Conservation (phyloP, 2,329 filamentous ascomycete genomes). For the Aspergillus niger region DNA sequence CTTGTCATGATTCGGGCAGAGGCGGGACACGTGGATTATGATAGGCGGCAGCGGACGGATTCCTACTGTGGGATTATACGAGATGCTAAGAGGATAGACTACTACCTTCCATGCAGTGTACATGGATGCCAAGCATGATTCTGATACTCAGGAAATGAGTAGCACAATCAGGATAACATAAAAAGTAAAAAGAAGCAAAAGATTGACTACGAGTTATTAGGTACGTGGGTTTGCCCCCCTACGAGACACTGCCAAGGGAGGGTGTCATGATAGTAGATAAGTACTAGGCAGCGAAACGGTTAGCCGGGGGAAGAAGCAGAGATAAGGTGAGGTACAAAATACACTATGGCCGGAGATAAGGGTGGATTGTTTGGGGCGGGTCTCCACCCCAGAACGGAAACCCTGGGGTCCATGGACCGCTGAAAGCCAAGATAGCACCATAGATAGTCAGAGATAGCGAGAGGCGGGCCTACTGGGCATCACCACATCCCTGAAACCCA, state of each 20-base stretch:
- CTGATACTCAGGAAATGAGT: background rate
- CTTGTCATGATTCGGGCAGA: too few relatives aligned
- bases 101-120: too few relatives aligned
- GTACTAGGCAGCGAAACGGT: background rate
- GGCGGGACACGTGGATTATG: too few relatives aligned
- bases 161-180: background rate
- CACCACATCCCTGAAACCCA: background rate
- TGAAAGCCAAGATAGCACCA: background rate
- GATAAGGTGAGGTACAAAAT: background rate
- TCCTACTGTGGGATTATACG: background rate
- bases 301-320: background rate
- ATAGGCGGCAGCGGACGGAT: too few relatives aligned
- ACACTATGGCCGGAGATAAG: background rate
- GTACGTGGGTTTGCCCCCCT: background rate
- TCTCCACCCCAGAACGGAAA: background rate
- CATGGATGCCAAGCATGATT: too few relatives aligned
- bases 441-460: too few relatives aligned
- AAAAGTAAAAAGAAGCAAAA: background rate
- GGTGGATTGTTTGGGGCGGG: background rate
- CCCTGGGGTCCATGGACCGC: constrained; percentile 1
- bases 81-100: too few relatives aligned
- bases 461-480: background rate
- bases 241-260: too few relatives aligned
- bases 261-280: background rate
- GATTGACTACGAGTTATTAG: constrained; percentile 1